Base-by-base conservation (phyloP, 2,329 filamentous ascomycete genomes). In the Ophiobolus disseminans region DNA sequence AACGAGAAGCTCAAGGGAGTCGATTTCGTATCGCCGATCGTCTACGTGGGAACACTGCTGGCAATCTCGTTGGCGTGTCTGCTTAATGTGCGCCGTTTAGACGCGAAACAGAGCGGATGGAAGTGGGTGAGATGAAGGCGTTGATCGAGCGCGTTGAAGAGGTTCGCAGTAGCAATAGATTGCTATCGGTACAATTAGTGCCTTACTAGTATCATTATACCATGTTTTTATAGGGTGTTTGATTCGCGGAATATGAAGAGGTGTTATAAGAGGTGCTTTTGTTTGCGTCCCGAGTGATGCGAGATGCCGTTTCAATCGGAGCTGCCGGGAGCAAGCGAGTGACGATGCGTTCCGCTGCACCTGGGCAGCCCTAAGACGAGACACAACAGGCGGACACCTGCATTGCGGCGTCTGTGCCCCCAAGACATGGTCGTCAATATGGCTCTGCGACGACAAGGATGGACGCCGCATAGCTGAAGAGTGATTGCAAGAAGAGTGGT, bases 31-130 rank as follows among this genome's bases (percentile, higher is more conserved):
- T 40, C 20, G 31, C 40, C 51, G 10, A 61, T 65, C 5, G 20
- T 57, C 4, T 65, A 60, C 30, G 57, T 53, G 8, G 62, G 44
- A n/a, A 9, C 31, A 1, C 23, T 60, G 36, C 21, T 60, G 31
- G 34, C 49, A 11, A 11, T 54, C 7, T 50, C 47, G 8, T 16
- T 50, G 1, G 17, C 43, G 7, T 57, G 58, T 43, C 40, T 60
- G 17, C 21, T 48, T 13, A 49, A 50, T 7, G 52, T 60, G 20
- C 58, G 57, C 25, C 31, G 32, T 31, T 22, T 64, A 5, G 55
- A 64, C 28, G 51, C 48, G 6, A 51, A 42, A 37, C 50, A 35
- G 21, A 55, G 37, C 11, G 59, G 58, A 8, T 60, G 57, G 60
- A 51, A 40, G 39, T 54, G 53, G 53, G 46, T 43, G 9, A 48